Evolutionary conservation across 2,329 filamentous ascomycete species (phyloP).

Genomic region (Aspergillus ochraceus): DNA sequence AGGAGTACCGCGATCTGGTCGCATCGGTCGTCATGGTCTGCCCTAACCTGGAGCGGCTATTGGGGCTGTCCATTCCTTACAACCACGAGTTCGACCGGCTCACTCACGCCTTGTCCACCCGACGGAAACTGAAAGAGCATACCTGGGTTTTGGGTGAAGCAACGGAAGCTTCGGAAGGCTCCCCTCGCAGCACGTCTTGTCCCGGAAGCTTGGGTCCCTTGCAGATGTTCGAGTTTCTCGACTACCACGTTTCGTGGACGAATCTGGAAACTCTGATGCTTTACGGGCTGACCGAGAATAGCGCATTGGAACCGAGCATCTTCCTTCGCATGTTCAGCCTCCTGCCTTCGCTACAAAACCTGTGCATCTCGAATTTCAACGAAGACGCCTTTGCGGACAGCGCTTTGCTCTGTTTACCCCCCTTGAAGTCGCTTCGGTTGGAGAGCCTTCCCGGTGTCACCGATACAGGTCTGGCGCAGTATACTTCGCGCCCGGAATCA

Average conservation of each 20-base stretch:
- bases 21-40: slow-evolving; percentile 61
- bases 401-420: slow-evolving; percentile 54
- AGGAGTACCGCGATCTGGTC: slow-evolving; percentile 53
- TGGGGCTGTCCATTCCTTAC: slow-evolving; percentile 55
- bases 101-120: slow-evolving; percentile 56
- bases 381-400: slow-evolving; percentile 56
- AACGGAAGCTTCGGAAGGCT: slow-evolving; percentile 38
- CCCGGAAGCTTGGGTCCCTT: slow-evolving; percentile 50
- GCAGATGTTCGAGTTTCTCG: slow-evolving; percentile 53
- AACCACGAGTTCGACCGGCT: slow-evolving; percentile 56
- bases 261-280: slow-evolving; percentile 56
- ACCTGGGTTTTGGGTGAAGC: slow-evolving; percentile 57
- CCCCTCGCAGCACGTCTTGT: slow-evolving; percentile 35
- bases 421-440: slow-evolving; percentile 54
- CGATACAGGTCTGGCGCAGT: slow-evolving; percentile 55
- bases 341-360: slow-evolving; percentile 53
- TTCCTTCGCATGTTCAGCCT: slow-evolving; percentile 55
- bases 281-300: slow-evolving; percentile 45
- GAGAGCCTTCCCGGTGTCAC: slow-evolving; percentile 58
- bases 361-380: slow-evolving; percentile 56
- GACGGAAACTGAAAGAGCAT: slow-evolving; percentile 55
- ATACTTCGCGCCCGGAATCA: slow-evolving; percentile 49
- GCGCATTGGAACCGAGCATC: slow-evolving; percentile 54
- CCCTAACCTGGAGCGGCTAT: slow-evolving; percentile 56
- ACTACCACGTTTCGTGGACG: slow-evolving; percentile 54